Evolutionary conservation across 768 basidiomycete genomes (phyloP).

Genomic region (Infundibulicybe gibba): DNA sequence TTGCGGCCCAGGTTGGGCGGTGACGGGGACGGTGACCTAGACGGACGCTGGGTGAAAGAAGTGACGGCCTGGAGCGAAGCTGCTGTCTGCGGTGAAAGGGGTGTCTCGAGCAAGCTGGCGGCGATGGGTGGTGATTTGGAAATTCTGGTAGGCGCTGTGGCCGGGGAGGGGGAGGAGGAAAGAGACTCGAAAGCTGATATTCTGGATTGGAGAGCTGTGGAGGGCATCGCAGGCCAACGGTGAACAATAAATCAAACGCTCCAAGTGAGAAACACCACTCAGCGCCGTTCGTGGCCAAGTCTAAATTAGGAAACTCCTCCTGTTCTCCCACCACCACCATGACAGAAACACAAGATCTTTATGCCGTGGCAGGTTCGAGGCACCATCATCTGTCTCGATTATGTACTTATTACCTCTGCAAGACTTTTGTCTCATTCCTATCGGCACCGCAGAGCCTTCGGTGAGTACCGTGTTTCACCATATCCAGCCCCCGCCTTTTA

Average conservation of each 20-base stretch:
- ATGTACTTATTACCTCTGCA: neutral
- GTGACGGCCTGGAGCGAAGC: no score
- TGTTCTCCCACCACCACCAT: no score
- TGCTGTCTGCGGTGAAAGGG: slow-evolving; percentile 39
- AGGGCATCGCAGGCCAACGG: slow-evolving; percentile 27
- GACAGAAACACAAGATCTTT: slow-evolving; percentile 40
- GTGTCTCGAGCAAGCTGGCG: slow-evolving; percentile 39
- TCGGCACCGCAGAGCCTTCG: slow-evolving; percentile 73
- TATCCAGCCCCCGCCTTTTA: slow-evolving; percentile 1
- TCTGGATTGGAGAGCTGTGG: slow-evolving; percentile 49
- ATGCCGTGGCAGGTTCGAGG: slow-evolving; percentile 68
- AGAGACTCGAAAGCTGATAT: slow-evolving; percentile 66
- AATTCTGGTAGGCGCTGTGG: slow-evolving; percentile 6
- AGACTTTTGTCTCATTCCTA: slow-evolving; percentile 91
- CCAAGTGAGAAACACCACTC: slow-evolving; percentile 2
- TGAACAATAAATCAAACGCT: slow-evolving; percentile 6
- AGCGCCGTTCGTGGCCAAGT: no score
- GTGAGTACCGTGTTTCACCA: slow-evolving; percentile 36
- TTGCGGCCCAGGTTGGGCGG: slow-evolving; percentile 46
- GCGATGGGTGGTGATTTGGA: slow-evolving; percentile 11
- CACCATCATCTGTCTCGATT: no score
- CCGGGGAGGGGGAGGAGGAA: slow-evolving; percentile 18
- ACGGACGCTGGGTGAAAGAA: slow-evolving; percentile 31
- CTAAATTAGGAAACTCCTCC: no score
- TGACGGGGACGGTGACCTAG: slow-evolving; percentile 45